Percentiles rank a stretch among this genome's conserved stretches.
These are phyloP conservation scores for Telopea speciosissima DNA, from an alignment of 177 flowering plant genomes.

Conservation along the genomic window DNA sequence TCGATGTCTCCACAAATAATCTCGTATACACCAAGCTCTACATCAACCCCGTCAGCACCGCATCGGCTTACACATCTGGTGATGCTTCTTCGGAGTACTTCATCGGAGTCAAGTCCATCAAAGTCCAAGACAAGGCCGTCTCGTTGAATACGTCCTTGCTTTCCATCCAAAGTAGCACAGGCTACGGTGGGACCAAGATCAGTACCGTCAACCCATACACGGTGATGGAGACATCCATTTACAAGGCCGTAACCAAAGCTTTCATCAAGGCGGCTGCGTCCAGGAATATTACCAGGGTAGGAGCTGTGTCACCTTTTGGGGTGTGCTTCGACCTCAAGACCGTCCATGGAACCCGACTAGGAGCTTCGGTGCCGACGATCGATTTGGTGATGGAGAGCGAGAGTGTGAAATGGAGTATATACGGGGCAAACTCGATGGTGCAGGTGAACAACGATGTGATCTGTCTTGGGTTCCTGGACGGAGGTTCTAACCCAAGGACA, in stretches of 20 bases:
- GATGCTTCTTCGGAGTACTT: slow-evolving; percentile 9
- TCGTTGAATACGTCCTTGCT: slow-evolving; percentile 5
- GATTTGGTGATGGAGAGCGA: slow-evolving; percentile 29
- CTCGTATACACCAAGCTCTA: slow-evolving; percentile 14
- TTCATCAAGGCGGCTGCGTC: slow-evolving; percentile 13
- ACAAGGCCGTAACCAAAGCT: slow-evolving; percentile 1
- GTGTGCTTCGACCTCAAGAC: slow-evolving; percentile 9
- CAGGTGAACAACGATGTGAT: slow-evolving; percentile 21
- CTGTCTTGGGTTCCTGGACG: slow-evolving; percentile 40
- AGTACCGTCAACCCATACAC: slow-evolving; percentile 21
- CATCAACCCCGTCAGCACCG: not conserved
- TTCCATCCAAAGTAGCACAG: not conserved
- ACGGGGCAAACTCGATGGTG: slow-evolving; percentile 41
- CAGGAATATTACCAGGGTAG: slow-evolving; percentile 12
- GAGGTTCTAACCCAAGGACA: slow-evolving; percentile 23
- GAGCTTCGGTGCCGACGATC: slow-evolving; percentile 32
- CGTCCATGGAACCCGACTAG: slow-evolving; percentile 16
- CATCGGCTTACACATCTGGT: too few species aligned
- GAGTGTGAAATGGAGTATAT: slow-evolving; percentile 29
- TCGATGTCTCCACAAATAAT: not conserved
- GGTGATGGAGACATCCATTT: slow-evolving; percentile 17
- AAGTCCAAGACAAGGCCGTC: slow-evolving; percentile 6
- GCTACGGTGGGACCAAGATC: slow-evolving; percentile 12
- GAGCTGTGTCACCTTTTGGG: slow-evolving; percentile 16
- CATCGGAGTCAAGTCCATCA: slow-evolving; percentile 16